These are phyloP conservation scores for Mycena indigotica DNA, from an alignment of 768 basidiomycete species.

Conservation along the genomic window DNA sequence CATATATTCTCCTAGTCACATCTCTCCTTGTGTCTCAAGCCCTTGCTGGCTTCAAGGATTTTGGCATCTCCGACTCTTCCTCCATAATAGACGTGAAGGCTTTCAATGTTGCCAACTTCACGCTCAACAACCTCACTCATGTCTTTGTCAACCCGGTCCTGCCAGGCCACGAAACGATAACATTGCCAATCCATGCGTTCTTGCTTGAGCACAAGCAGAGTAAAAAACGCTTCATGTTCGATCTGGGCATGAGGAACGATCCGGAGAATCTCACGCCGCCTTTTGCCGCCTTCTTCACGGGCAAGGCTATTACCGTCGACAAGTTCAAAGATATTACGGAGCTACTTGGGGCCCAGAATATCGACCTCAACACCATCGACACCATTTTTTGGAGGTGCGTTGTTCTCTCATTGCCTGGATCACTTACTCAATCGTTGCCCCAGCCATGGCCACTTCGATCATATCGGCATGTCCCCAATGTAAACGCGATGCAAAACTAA, in stretches of 20 bases:
- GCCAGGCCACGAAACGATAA: constrained; percentile 13
- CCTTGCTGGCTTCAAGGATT: constrained; percentile 10
- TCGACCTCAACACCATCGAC: constrained; percentile 14
- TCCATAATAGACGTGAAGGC: constrained; percentile 13
- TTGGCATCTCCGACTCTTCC: constrained; percentile 8
- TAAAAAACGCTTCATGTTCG: constrained; percentile 16
- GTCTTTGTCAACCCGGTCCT: constrained; percentile 15
- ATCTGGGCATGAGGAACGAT: constrained; percentile 19
- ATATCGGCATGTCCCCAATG: constrained; percentile 4
- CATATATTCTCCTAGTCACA: neutral
- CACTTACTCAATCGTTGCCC: no score
- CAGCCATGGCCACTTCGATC: constrained; percentile 20
- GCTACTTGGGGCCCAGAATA: constrained; percentile 12
- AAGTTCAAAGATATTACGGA: constrained; percentile 19
- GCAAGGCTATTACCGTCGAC: constrained; percentile 4
- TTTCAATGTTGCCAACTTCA: constrained; percentile 17
- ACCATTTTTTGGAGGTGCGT: constrained; percentile 15
- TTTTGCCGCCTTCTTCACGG: constrained; percentile 10
- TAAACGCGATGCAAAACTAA: no score
- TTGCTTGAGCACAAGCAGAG: constrained; percentile 13
- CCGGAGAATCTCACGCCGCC: constrained; percentile 14
- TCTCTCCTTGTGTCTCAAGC: neutral
- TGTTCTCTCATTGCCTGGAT: neutral
- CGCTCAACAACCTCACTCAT: constrained; percentile 13
- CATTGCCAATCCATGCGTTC: constrained; percentile 15